Evolutionary conservation across 306 rosid genomes (phyloP), one percentile per base, ranked within the genome.

Genomic region (Luffa acutangula): DNA sequence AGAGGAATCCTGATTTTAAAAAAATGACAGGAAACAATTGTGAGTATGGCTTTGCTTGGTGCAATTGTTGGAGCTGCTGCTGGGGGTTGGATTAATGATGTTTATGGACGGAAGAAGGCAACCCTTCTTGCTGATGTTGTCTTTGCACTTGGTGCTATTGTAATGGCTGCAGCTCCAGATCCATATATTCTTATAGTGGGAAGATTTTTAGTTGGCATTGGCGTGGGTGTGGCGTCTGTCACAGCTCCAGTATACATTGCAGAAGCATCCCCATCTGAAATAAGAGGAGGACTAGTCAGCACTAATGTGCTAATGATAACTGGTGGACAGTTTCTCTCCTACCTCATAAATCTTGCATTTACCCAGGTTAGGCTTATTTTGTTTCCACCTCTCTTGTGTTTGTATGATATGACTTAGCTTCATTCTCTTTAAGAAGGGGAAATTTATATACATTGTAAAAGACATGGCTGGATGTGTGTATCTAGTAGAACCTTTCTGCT

Each of bases 171-270:
- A 4, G 92, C 97, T 36, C 93, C 91, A 1, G 77, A 89, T 81
- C 91, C 93, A 48, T 87, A 88, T 78, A 79, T 91, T 83, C 97
- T 93, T 20, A 93, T 93, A 54, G 13, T 77, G 14, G 98, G 98
- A 60, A 92, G 98, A 10, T 78, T 93, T 71, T 84, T 93, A 1
- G 90, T 89, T 3, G 97, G 98, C 56, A 84, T 91, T 7, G 98
- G 93, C 3, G 84, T 93, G 1, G 98, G 97, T 1, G 46, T 88
- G 57, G 96, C 96, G 11, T 91, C 97, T 81, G 97, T 91, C 12
- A 93, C 97, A 6, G 97, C 98, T 75, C 98, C 98, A 20, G 89
- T 93, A 2, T 93, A 93, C 74, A 93, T 93, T 53, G 97, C 98
- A 1, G 98, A 93, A 82, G 91, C 96, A 75, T 89, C 98, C 0